Percentiles rank a stretch among this genome's conserved stretches.
These are phyloP conservation scores for Kodamaea fukazawae DNA, from an alignment of 805 yeast genomes.

Conservation along the genomic window DNA sequence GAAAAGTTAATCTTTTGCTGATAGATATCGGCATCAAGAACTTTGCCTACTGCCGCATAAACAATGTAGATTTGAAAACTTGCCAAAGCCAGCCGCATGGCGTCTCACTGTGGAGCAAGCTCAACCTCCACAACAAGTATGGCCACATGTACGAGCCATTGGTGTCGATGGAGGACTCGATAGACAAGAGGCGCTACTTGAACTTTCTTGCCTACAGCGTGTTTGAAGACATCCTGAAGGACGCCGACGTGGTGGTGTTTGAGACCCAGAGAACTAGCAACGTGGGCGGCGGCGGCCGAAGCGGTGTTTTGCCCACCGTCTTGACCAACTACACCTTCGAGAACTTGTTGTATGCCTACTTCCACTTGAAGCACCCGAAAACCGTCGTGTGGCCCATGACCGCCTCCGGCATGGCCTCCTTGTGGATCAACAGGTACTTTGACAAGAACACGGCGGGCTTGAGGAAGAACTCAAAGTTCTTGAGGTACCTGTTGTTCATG, in stretches of 20 bases:
- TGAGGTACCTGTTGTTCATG: conserved; percentile 15
- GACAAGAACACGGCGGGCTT: conserved; percentile 2
- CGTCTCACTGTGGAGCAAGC: conserved; percentile 23
- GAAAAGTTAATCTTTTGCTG: conserved; percentile 19
- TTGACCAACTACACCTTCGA: conserved; percentile 38
- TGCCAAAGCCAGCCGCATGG: conserved; percentile 1
- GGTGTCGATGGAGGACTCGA: conserved; percentile 11
- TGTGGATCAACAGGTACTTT: conserved; percentile 35
- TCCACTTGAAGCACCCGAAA: conserved; percentile 19
- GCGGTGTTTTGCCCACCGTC: conserved; percentile 36
- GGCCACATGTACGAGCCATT: conserved; percentile 15
- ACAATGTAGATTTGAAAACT: conserved; percentile 1
- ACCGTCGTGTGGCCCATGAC: conserved; percentile 33
- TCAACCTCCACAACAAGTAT: conserved; percentile 22
- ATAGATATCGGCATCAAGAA: conserved; percentile 43
- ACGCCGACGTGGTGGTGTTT: conserved; percentile 25
- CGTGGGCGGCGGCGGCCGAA: conserved; percentile 10
- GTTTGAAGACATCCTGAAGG: conserved; percentile 9
- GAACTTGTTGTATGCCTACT: conserved; percentile 32
- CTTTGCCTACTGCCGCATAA: conserved; percentile 35
- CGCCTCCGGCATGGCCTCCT: conserved; percentile 35
- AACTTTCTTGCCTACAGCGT: conserved; percentile 22
- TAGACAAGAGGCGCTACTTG: conserved; percentile 30
- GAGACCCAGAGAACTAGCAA: conserved; percentile 40
- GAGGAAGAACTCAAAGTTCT: conserved; percentile 6